Conservation (phyloP, 140 eudicot species). For the Anethum foeniculum region DNA sequence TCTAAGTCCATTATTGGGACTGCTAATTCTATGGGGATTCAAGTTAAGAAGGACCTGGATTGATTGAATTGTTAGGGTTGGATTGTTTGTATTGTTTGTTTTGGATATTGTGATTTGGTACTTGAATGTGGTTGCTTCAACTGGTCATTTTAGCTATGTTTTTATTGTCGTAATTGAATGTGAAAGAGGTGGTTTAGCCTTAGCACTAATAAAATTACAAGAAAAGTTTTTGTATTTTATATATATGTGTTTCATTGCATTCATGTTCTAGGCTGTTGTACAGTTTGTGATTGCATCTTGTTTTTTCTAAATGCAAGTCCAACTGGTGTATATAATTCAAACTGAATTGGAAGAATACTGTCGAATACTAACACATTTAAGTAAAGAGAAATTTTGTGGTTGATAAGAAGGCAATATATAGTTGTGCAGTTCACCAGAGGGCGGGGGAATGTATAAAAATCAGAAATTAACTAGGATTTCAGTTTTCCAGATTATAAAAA, state of each 20-base stretch:
- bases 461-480: not conserved
- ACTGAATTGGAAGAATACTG: not conserved
- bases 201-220: not conserved
- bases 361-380: not conserved
- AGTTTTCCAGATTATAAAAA: not conserved
- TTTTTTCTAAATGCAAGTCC: not conserved
- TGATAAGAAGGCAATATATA: not conserved
- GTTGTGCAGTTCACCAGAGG: not conserved
- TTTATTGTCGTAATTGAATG: not conserved
- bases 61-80: slow-evolving; percentile 13
- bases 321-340: not conserved
- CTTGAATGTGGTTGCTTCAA: not conserved
- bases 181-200: not conserved
- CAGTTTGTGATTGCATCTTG: not conserved
- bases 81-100: not conserved
- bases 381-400: not conserved
- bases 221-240: not conserved
- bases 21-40: slow-evolving; percentile 79
- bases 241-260: not conserved
- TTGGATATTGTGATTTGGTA: not conserved
- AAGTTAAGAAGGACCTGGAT: slow-evolving; percentile 66
- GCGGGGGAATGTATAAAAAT: not conserved
- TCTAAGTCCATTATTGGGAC: slow-evolving; percentile 75
- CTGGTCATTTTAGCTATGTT: not conserved
- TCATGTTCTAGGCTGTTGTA: not conserved